Conservation (phyloP, 108 stramenopile genomes). For the Aurantiochytrium sp. region DNA sequence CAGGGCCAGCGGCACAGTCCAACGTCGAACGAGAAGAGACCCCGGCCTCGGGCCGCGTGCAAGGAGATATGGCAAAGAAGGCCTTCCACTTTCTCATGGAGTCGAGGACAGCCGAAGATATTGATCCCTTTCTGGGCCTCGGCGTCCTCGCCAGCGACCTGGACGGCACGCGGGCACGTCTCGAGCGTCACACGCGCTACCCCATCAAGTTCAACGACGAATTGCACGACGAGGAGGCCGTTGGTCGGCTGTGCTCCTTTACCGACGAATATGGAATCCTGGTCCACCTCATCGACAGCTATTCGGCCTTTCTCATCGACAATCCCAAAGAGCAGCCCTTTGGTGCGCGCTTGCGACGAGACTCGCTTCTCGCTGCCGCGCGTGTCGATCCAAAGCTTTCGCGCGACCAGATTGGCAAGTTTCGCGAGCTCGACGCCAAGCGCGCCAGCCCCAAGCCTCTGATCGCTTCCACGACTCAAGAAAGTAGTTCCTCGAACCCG, state of each 20-base stretch:
- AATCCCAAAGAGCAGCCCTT: neutral
- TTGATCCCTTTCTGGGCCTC: constrained; percentile 20
- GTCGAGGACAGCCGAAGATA: neutral
- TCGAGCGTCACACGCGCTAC: neutral
- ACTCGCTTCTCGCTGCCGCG: too few species aligned
- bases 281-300: neutral
- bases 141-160: neutral
- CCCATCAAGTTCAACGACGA: neutral
- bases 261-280: neutral
- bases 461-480: too few species aligned
- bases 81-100: neutral
- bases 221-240: neutral
- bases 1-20: too few species aligned
- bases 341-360: neutral
- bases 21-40: too few species aligned
- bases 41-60: neutral
- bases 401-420: too few species aligned
- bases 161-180: neutral
- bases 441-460: too few species aligned
- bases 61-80: neutral
- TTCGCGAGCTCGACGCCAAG: too few species aligned
- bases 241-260: neutral
- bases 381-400: too few species aligned
- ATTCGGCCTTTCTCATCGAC: neutral
- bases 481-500: too few species aligned